phyloP scores from a whole-genome alignment of 345 rosid species.

The Eucalyptus sp. region DNA sequence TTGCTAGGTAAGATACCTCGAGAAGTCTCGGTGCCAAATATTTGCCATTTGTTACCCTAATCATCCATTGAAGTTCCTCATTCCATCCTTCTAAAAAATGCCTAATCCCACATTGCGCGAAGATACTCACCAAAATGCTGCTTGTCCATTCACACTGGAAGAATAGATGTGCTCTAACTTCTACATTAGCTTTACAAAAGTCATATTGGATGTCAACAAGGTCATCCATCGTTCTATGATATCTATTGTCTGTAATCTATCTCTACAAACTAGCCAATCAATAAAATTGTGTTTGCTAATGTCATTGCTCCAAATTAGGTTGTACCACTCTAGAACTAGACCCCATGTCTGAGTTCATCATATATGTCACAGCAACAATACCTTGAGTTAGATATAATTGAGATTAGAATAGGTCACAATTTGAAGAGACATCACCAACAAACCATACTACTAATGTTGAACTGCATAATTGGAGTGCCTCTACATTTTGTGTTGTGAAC shows the following conservation, averaged over 20 bases:
- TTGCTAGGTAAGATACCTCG: no score
- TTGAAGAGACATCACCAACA: neutral
- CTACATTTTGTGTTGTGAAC: neutral
- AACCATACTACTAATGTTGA: neutral
- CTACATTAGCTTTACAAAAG: no score
- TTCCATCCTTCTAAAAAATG: no score
- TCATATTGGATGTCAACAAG: no score
- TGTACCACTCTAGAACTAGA: neutral
- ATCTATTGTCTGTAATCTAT: neutral
- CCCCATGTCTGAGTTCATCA: neutral
- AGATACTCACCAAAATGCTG: no score
- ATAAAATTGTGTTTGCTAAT: neutral
- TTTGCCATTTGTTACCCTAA: no score
- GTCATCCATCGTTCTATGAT: no score
- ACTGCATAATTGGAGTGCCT: neutral
- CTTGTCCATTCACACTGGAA: no score
- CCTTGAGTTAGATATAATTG: neutral
- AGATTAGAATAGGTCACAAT: neutral
- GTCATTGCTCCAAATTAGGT: neutral
- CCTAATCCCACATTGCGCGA: fast-evolving
- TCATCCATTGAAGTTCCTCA: no score
- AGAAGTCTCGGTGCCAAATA: no score
- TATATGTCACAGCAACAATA: neutral
- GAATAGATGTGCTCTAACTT: no score
- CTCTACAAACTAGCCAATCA: neutral